A percentile compares a stretch with the other conserved stretches of the same genome.
Evolutionary conservation across 2,329 filamentous ascomycete species (phyloP).

Genomic region (Byssothecium circinans): DNA sequence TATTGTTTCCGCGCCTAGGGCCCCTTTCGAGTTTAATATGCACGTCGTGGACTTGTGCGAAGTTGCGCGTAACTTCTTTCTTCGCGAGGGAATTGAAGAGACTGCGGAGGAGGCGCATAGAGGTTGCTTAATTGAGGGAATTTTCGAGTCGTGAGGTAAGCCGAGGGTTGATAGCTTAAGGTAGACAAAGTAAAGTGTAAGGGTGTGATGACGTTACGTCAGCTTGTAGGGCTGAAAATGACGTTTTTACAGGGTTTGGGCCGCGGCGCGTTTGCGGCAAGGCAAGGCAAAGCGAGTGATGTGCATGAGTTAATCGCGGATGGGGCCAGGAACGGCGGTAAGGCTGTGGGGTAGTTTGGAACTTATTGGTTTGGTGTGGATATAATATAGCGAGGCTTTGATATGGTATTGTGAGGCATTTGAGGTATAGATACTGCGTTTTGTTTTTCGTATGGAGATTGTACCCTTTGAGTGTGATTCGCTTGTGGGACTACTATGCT

Average conservation of each 20-base stretch:
- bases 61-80: slow-evolving; percentile 16
- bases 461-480: no score
- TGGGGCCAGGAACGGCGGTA: neutral
- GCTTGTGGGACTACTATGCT: no score
- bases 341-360: neutral
- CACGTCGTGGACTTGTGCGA: slow-evolving; percentile 37
- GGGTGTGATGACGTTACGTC: slow-evolving; percentile 3
- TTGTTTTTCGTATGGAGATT: no score
- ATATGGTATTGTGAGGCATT: neutral
- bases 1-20: neutral
- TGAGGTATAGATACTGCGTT: no score
- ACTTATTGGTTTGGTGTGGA: neutral
- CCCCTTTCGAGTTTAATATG: slow-evolving; percentile 11
- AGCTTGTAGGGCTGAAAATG: slow-evolving; percentile 18
- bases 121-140: neutral
- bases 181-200: slow-evolving; percentile 3
- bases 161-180: no score
- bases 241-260: slow-evolving; percentile 16
- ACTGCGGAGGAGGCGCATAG: slow-evolving; percentile 19
- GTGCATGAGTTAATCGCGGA: neutral
- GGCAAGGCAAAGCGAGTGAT: neutral
- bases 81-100: slow-evolving; percentile 1
- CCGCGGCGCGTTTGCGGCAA: neutral
- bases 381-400: neutral
- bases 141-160: slow-evolving; percentile 1